phyloP scores from a whole-genome alignment of 2,329 filamentous ascomycete species.

The Ustulina deusta region DNA sequence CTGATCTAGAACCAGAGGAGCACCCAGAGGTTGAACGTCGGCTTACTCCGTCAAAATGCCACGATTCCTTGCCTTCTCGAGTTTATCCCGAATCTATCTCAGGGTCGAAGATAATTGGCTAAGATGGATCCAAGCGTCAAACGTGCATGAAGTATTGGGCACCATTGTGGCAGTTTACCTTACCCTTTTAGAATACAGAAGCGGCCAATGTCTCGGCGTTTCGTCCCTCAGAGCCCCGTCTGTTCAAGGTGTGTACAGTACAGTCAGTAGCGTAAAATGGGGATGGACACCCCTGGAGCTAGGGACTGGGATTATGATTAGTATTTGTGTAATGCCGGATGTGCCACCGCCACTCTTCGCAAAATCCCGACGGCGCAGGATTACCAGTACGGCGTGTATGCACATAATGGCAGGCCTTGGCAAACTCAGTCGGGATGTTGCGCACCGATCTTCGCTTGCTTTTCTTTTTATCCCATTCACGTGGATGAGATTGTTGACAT shows the following conservation, averaged over 20 bases:
- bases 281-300: slow-evolving; percentile 9
- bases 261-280: slow-evolving; percentile 14
- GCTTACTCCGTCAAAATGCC: slow-evolving; percentile 22
- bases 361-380: slow-evolving; percentile 14
- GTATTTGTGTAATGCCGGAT: slow-evolving; percentile 31
- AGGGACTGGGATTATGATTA: not conserved
- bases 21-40: not conserved
- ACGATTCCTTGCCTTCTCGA: slow-evolving; percentile 7
- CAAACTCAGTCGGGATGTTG: not conserved
- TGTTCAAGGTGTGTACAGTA: too few species aligned
- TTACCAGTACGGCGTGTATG: not conserved
- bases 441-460: not conserved
- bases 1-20: slow-evolving; percentile 18
- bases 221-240: not conserved
- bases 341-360: slow-evolving; percentile 29
- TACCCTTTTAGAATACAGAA: slow-evolving; percentile 5
- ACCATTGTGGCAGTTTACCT: slow-evolving; percentile 1
- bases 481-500: not conserved
- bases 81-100: slow-evolving; percentile 21
- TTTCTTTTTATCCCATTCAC: not conserved
- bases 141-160: slow-evolving; percentile 32
- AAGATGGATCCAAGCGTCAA: not conserved
- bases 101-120: slow-evolving; percentile 7
- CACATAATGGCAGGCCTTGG: not conserved
- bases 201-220: slow-evolving; percentile 8